Percentiles rank a stretch among this genome's conserved stretches.
Evolutionary conservation across 495 filamentous ascomycete species (phyloP).

Genomic region (Aeminium ludgeri): DNA sequence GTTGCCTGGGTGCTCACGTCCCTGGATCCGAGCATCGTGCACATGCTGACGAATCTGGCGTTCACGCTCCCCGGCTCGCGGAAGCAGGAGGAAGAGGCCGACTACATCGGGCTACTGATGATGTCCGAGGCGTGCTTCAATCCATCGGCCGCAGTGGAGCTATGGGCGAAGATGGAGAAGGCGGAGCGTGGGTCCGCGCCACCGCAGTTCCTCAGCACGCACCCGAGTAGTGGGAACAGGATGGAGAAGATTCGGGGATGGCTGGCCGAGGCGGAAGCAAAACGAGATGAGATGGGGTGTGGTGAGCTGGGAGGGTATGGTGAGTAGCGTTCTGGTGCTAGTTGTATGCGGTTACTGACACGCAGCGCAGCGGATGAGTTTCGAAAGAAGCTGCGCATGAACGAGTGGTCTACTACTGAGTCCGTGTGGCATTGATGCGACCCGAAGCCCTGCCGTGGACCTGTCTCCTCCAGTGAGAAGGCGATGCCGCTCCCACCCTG

Average conservation of each 20-base stretch:
- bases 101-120: conserved; percentile 73
- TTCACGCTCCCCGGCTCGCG: conserved; percentile 55
- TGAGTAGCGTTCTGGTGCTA: background rate
- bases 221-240: conserved; percentile 60
- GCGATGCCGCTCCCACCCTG: no score
- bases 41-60: conserved; percentile 39
- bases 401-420: no score
- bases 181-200: conserved; percentile 33
- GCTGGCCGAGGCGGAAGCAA: conserved; percentile 20
- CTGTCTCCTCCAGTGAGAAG: no score
- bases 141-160: conserved; percentile 48
- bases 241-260: conserved; percentile 53
- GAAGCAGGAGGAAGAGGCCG: conserved; percentile 56
- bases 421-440: no score
- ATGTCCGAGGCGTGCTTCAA: conserved; percentile 55
- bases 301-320: conserved; percentile 3
- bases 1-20: conserved; percentile 35
- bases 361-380: no score
- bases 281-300: conserved; percentile 9
- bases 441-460: no score
- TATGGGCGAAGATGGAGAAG: conserved; percentile 67
- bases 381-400: no score
- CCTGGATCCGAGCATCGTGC: conserved; percentile 30
- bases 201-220: conserved; percentile 73
- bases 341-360: no score